A percentile compares a stretch with the other conserved stretches of the same genome.
Evolutionary conservation across 1,284 basidiomycete species (phyloP).

Genomic region (Moesziomyces globuligerus): DNA sequence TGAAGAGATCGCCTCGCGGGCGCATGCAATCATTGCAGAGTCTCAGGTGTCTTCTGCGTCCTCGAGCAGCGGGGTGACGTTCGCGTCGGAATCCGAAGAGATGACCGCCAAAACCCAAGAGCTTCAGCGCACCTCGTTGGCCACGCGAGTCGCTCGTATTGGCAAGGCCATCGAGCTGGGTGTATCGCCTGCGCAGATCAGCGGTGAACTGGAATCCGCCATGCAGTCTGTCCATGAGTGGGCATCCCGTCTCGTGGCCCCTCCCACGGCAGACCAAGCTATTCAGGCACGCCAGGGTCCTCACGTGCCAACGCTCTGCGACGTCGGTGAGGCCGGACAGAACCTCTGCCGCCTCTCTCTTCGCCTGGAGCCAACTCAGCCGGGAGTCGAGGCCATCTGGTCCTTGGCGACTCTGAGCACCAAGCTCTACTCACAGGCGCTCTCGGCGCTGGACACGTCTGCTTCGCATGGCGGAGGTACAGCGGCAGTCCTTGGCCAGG

Average conservation of each 20-base stretch:
- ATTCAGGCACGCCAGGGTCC: slow-evolving; percentile 2
- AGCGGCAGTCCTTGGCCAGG: slow-evolving; percentile 42
- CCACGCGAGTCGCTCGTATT: slow-evolving; percentile 13
- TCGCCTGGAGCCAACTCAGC: slow-evolving; percentile 9
- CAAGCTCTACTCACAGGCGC: slow-evolving; percentile 37
- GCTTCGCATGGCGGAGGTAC: slow-evolving; percentile 19
- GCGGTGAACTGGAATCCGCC: slow-evolving; percentile 16
- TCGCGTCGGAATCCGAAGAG: slow-evolving; percentile 14
- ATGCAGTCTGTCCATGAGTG: slow-evolving; percentile 21
- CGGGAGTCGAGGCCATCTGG: slow-evolving; percentile 31
- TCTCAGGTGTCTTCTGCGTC: background rate
- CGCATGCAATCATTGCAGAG: slow-evolving; percentile 5
- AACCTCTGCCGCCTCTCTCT: slow-evolving; percentile 29
- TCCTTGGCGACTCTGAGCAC: slow-evolving; percentile 29
- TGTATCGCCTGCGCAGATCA: slow-evolving; percentile 1
- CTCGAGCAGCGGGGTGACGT: slow-evolving; percentile 5
- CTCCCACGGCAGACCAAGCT: slow-evolving; percentile 3
- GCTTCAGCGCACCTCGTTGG: slow-evolving; percentile 15
- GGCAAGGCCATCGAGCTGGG: slow-evolving; percentile 19
- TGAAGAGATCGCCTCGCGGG: slow-evolving; percentile 5
- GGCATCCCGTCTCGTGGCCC: slow-evolving; percentile 12
- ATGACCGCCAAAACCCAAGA: slow-evolving; percentile 22
- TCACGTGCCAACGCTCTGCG: slow-evolving; percentile 34
- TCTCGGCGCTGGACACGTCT: slow-evolving; percentile 46
- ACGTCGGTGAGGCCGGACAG: slow-evolving; percentile 40